Evolutionary conservation across 2,329 filamentous ascomycete genomes (phyloP).

Genomic region (Neonectria sp.): DNA sequence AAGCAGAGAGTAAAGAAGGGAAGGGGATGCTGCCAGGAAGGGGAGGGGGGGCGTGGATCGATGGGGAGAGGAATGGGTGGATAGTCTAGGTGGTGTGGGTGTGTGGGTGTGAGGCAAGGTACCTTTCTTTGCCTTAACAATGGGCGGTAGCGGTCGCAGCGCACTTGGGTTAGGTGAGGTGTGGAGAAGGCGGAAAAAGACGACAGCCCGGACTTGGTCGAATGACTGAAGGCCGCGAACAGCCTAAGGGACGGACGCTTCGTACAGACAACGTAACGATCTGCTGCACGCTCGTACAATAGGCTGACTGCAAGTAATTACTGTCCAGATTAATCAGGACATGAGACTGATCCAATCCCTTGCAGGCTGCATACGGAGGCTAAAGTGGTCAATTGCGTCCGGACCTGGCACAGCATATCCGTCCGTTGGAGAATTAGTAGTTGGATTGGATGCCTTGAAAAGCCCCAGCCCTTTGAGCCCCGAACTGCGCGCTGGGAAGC

Average conservation of each 20-base stretch:
- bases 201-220: conserved; percentile 1
- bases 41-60: conserved; percentile 23
- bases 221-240: conserved; percentile 10
- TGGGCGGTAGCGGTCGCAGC: not conserved
- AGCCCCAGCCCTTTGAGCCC: not conserved
- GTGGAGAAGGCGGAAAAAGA: not conserved
- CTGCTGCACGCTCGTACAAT: not conserved
- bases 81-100: conserved; percentile 18
- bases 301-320: too few species aligned
- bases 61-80: conserved; percentile 23
- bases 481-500: conserved; percentile 22
- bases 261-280: not conserved
- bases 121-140: conserved; percentile 3
- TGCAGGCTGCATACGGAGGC: not conserved
- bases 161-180: not conserved
- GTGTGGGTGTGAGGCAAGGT: conserved; percentile 23
- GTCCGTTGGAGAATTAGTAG: not conserved
- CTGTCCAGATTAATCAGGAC: not conserved
- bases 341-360: not conserved
- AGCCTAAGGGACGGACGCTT: too few species aligned
- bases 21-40: conserved; percentile 6
- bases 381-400: not conserved
- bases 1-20: conserved; percentile 25
- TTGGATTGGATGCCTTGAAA: not conserved
- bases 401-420: conserved; percentile 6